Evolutionary conservation across 2,329 filamentous ascomycete genomes (phyloP).

Genomic region (Claviceps maximensis): DNA sequence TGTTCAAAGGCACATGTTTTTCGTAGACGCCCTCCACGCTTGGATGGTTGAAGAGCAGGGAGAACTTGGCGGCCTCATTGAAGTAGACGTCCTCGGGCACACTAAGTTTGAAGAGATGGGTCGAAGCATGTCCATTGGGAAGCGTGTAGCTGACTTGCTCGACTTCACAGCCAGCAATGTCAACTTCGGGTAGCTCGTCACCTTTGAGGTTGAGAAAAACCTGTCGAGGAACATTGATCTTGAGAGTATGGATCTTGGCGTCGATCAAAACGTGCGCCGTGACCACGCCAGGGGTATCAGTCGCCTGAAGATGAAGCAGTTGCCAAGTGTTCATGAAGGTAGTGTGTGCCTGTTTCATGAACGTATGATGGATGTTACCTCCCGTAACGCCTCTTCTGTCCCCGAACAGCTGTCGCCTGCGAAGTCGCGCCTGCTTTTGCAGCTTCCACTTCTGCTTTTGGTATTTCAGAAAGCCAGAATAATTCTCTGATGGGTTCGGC

Average conservation of each 20-base stretch:
- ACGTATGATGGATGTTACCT: constrained; percentile 52
- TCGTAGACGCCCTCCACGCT: constrained; percentile 98
- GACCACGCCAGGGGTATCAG: constrained; percentile 75
- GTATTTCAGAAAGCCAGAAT: constrained; percentile 76
- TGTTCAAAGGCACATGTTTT: constrained; percentile 74
- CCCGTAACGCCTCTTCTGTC: constrained; percentile 48
- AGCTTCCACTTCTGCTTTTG: constrained; percentile 99
- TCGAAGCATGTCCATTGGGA: constrained; percentile 87
- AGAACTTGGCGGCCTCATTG: constrained; percentile 69
- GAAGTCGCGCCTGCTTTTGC: constrained; percentile 76
- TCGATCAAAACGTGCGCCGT: constrained; percentile 86
- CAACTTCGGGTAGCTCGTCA: constrained; percentile 76
- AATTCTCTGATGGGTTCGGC: constrained; percentile 77
- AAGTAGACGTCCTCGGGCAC: constrained; percentile 83
- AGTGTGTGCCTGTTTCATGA: constrained; percentile 83
- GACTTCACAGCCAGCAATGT: constrained; percentile 71
- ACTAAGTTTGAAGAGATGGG: constrained; percentile 86
- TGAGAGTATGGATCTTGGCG: constrained; percentile 76
- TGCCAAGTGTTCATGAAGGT: constrained; percentile 94
- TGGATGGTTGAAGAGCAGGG: constrained; percentile 73
- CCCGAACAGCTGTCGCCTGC: constrained; percentile 83
- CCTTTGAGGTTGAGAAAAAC: constrained; percentile 87
- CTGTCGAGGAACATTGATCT: constrained; percentile 76
- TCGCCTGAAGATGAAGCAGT: constrained; percentile 72
- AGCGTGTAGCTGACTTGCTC: constrained; percentile 90